phyloP scores from a whole-genome alignment of 345 rosid genomes.

The Odontarrhena argentea region DNA sequence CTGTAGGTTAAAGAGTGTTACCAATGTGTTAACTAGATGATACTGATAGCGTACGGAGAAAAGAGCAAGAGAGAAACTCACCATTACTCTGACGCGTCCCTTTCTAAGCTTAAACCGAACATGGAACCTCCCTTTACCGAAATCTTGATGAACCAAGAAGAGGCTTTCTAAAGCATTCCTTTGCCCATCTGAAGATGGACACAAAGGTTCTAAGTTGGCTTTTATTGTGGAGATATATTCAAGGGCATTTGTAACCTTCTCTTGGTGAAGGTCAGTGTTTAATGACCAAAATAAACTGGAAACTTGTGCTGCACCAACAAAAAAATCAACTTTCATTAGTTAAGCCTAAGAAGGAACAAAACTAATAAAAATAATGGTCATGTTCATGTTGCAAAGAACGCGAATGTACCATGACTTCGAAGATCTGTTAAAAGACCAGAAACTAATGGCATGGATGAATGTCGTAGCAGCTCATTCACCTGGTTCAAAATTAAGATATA shows the following conservation, averaged over 20 bases:
- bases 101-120: constrained; percentile 80
- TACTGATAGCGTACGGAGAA: background rate
- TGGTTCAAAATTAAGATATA: constrained; percentile 35
- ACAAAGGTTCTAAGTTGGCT: constrained; percentile 62
- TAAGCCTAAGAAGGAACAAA: background rate
- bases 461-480: constrained; percentile 78
- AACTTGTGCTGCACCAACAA: constrained; percentile 55
- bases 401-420: constrained; percentile 68
- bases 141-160: constrained; percentile 52
- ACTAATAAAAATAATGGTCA: background rate
- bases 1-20: constrained; percentile 45
- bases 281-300: constrained; percentile 72
- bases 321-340: background rate
- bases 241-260: constrained; percentile 56
- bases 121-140: constrained; percentile 63
- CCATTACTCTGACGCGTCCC: constrained; percentile 83
- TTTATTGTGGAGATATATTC: constrained; percentile 81
- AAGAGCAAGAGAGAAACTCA: constrained; percentile 35
- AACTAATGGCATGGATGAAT: constrained; percentile 59
- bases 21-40: constrained; percentile 18
- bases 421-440: constrained; percentile 68
- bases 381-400: constrained; percentile 21
- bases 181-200: constrained; percentile 45
- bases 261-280: constrained; percentile 79
- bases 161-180: constrained; percentile 52